Evolutionary conservation across 306 rosid genomes (phyloP), one percentile per base, ranked within the genome.

Genomic region (Adenanthera pavonina): DNA sequence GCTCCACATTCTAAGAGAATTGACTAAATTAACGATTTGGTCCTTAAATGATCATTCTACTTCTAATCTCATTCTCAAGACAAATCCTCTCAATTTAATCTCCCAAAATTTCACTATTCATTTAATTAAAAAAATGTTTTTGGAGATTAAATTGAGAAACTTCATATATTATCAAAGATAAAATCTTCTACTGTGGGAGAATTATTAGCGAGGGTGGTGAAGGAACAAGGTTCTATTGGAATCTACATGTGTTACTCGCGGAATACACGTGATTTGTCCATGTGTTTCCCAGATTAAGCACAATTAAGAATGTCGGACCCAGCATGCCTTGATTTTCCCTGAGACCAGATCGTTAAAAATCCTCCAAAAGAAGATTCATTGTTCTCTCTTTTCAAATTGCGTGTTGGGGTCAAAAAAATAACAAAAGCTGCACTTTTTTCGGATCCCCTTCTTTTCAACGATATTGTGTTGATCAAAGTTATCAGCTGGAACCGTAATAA

Each of bases 381-480:
- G 88, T 71, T 34, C 52, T 56, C 44, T 71, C 82, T 75, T 78
- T 69, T 64, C 46, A 84, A 77, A 84, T 68, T 81, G 77, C 82
- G 33, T 81, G 86, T 78, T 61, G 69, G 65, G 75, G 88, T 84
- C 88, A 84, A 87, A 81, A 79, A 78, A 81, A 74, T 69, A 51
- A 19, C 84, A 74, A 87, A 87, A 84, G 86, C 2, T 67, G 36
- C 34, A 64, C 88, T 46, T 87, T 83, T 61, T 75, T 43, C 25
- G 75, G 38, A 69, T 81, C 61, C 69, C 72, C 53, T 54, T 53
- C 49, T 73, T 84, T 86, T 72, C 33, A 41, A 51, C 80, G 81
- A 77, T 73, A 80, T 64, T 76, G 74, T 71, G 71, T 80, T 72
- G 65, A 71, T 76, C 70, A 86, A 80, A 74, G 89, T 77, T 80